phyloP scores from a whole-genome alignment of 768 basidiomycete species.

The Suillus alpinus region DNA sequence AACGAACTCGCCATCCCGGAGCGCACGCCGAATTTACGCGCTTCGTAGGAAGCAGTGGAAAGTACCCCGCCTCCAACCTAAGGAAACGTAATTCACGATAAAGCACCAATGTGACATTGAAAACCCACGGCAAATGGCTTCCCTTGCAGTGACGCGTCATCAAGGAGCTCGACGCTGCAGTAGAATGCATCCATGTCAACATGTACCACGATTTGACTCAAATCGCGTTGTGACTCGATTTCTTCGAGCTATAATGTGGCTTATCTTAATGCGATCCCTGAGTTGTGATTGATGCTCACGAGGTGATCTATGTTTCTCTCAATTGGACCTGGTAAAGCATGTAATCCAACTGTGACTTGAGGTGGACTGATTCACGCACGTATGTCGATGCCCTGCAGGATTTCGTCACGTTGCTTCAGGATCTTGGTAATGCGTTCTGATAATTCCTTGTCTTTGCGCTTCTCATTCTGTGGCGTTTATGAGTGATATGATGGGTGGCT shows the following conservation, averaged over 20 bases:
- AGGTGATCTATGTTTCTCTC: conserved; percentile 68
- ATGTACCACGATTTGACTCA: conserved; percentile 85
- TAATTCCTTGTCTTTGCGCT: conserved; percentile 82
- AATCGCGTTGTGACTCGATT: conserved; percentile 72
- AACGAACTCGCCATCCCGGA: conserved; percentile 92
- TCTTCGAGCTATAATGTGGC: conserved; percentile 46
- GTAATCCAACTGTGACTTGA: conserved; percentile 9
- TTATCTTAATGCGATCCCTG: neutral
- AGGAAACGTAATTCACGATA: conserved; percentile 9
- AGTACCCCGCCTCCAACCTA: conserved; percentile 82
- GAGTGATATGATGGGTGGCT: neutral
- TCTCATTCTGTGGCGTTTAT: conserved; percentile 65
- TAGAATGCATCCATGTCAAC: conserved; percentile 97
- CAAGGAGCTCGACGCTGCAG: conserved; percentile 73
- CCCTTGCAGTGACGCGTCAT: conserved; percentile 59
- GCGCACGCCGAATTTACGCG: conserved; percentile 84
- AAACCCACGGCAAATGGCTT: conserved; percentile 71
- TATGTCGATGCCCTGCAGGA: conserved; percentile 53
- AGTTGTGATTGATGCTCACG: conserved; percentile 41
- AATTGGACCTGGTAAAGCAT: conserved; percentile 44
- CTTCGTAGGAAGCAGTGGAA: conserved; percentile 89
- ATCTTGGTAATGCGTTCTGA: conserved; percentile 73
- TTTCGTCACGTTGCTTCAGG: conserved; percentile 60
- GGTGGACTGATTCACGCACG: conserved; percentile 36
- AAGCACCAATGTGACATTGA: neutral